phyloP scores from a whole-genome alignment of 306 rosid species.

The Casuarina equisetifolia region DNA sequence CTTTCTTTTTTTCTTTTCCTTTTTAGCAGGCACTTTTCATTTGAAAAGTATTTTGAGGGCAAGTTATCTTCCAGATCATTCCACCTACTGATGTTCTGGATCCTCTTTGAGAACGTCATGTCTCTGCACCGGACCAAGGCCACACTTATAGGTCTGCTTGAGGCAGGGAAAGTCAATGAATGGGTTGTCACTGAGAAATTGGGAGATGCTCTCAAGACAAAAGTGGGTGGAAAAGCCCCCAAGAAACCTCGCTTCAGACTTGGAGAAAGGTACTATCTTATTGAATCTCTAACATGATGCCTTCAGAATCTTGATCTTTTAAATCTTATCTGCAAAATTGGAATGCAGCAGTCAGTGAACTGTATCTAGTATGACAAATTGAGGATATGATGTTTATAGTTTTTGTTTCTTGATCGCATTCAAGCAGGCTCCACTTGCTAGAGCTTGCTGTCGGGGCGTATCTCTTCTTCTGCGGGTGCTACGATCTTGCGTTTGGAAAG shows the following conservation, averaged over 20 bases:
- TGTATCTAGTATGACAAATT: background rate
- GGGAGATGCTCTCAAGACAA: constrained; percentile 82
- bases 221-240: constrained; percentile 53
- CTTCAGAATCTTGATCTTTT: background rate
- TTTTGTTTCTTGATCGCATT: constrained; percentile 25
- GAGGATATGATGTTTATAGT: background rate
- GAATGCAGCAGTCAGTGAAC: background rate
- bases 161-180: constrained; percentile 80
- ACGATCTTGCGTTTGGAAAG: constrained; percentile 70
- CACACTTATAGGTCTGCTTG: constrained; percentile 77
- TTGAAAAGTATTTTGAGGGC: too few species aligned
- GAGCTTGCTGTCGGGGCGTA: constrained; percentile 77
- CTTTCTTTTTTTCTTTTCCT: too few species aligned
- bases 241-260: constrained; percentile 51
- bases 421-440: constrained; percentile 64
- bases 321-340: background rate
- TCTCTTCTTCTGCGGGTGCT: constrained; percentile 80
- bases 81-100: constrained; percentile 84
- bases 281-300: background rate
- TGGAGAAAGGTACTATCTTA: constrained; percentile 56
- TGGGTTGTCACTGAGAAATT: constrained; percentile 96
- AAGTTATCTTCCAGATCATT: constrained; percentile 57
- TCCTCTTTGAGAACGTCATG: constrained; percentile 93
- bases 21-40: background rate
- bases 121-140: constrained; percentile 93